Conservation (phyloP, 1,139 yeast genomes). For the Sugiyamaella japonica region DNA sequence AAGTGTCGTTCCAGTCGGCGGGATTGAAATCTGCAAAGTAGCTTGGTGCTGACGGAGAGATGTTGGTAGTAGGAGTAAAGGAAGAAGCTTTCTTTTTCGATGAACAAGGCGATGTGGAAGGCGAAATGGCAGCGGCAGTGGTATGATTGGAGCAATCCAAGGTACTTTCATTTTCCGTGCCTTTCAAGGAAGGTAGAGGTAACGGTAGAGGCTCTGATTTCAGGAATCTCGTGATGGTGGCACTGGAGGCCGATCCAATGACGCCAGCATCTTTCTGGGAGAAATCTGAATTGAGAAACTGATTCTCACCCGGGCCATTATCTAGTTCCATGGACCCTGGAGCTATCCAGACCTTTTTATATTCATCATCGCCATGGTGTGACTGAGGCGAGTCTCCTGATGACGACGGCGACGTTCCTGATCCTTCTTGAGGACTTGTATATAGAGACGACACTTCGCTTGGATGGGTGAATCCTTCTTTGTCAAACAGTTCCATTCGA, state of each 20-base stretch:
- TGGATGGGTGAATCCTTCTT: conserved; percentile 12
- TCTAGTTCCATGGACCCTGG: conserved; percentile 15
- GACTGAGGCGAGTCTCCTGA: conserved; percentile 18
- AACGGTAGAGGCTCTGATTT: conserved; percentile 2
- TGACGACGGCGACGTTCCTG: conserved; percentile 20
- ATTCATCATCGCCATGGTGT: conserved; percentile 15
- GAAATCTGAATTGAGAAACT: not conserved
- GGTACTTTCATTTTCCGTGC: not conserved
- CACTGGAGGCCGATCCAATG: conserved; percentile 9
- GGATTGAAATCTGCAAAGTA: conserved; percentile 41
- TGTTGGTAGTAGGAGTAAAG: not conserved
- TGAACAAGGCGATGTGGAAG: conserved; percentile 5
- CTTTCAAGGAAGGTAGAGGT: not conserved
- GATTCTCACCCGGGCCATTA: not conserved
- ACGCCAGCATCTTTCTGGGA: conserved; percentile 3
- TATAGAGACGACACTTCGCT: conserved; percentile 5
- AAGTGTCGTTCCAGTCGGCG: conserved; percentile 35
- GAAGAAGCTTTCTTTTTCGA: not conserved
- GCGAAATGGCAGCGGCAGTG: not conserved
- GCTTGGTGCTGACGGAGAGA: conserved; percentile 17
- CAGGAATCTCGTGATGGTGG: conserved; percentile 1
- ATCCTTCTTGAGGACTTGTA: conserved; percentile 13
- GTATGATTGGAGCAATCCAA: no score
- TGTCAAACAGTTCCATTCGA: conserved; percentile 31
- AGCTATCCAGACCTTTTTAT: conserved; percentile 15